Conservation (phyloP, 2,329 filamentous ascomycete genomes). For the Stromatinia cepivora region DNA sequence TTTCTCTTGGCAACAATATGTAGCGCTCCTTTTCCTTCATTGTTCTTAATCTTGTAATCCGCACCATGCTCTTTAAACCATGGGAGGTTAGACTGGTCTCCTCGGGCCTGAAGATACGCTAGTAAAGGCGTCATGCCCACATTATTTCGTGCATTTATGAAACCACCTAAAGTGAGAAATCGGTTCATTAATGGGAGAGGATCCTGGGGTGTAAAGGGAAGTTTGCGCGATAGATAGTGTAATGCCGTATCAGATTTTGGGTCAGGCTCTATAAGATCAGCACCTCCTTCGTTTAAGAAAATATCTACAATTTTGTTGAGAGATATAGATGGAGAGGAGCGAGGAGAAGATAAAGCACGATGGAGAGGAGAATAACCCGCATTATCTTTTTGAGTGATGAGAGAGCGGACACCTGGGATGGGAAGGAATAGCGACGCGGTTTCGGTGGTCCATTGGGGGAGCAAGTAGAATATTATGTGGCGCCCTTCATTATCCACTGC, state of each 20-base stretch:
- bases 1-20: not conserved
- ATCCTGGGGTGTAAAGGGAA: not conserved
- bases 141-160: constrained; percentile 21
- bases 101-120: not conserved
- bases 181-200: not conserved
- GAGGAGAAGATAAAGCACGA: too few relatives aligned
- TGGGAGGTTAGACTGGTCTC: not conserved
- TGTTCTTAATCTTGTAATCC: not conserved
- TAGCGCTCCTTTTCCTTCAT: not conserved
- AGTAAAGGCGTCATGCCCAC: constrained; percentile 14
- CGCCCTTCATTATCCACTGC: constrained; percentile 2
- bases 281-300: constrained; percentile 4
- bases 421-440: not conserved
- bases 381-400: constrained; percentile 25
- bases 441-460: not conserved
- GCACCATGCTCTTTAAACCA: constrained; percentile 2
- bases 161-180: constrained; percentile 19
- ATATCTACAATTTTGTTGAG: not conserved
- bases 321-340: not conserved
- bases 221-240: constrained; percentile 22
- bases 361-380: constrained; percentile 24
- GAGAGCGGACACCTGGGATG: not conserved
- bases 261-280: constrained; percentile 24
- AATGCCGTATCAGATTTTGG: constrained; percentile 26
- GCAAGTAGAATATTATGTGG: constrained; percentile 3